These are phyloP conservation scores for Colletotrichum siamense DNA, from an alignment of 2,329 filamentous ascomycete species.

Conservation along the genomic window DNA sequence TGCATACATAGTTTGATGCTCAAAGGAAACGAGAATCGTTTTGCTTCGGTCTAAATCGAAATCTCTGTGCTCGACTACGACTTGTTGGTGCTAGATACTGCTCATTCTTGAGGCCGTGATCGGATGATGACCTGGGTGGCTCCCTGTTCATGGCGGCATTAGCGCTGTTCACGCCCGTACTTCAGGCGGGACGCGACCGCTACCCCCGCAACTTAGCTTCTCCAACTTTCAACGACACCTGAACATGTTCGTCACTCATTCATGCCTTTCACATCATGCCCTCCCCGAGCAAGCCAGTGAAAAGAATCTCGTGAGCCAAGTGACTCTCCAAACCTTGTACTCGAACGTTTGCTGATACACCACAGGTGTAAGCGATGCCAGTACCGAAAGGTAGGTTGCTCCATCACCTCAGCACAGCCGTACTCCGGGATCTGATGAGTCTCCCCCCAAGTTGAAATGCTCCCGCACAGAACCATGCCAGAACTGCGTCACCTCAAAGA, in stretches of 20 bases:
- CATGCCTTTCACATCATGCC: not conserved
- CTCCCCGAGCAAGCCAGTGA: not conserved
- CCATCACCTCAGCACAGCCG: no score
- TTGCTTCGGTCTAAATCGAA: not conserved
- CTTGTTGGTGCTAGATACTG: not conserved
- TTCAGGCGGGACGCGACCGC: not conserved
- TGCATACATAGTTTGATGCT: not conserved
- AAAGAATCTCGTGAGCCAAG: not conserved
- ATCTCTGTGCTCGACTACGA: accelerated
- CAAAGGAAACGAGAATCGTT: not conserved
- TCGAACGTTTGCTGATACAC: not conserved
- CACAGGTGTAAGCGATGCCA: slow-evolving; percentile 18
- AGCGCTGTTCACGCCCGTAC: not conserved
- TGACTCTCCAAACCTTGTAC: accelerated
- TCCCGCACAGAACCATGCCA: slow-evolving; percentile 22
- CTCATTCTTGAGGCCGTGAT: not conserved
- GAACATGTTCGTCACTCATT: not conserved
- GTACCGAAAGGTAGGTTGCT: slow-evolving; percentile 5
- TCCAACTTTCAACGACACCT: not conserved
- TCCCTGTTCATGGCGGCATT: not conserved
- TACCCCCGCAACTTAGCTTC: not conserved
- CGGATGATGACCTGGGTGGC: not conserved
- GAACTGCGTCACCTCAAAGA: slow-evolving; percentile 1
- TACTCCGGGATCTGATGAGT: not conserved
- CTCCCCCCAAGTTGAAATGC: slow-evolving; percentile 10